Evolutionary conservation across 495 filamentous ascomycete genomes (phyloP).

Genomic region (Aspergillus steynii): DNA sequence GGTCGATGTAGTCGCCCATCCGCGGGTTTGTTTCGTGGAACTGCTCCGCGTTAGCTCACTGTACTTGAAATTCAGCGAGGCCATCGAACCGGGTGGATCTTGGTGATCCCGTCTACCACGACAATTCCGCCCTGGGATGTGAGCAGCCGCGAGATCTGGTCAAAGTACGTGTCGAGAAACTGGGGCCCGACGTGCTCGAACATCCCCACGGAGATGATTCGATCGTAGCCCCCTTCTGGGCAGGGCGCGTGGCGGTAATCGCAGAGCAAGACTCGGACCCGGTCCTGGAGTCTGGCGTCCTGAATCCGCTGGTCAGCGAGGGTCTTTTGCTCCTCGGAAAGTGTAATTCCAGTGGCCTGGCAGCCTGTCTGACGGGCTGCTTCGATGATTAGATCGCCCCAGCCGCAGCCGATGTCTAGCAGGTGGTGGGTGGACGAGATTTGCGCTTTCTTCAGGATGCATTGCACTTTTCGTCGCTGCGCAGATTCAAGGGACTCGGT

Average conservation of each 20-base stretch:
- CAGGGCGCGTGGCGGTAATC: conserved; percentile 60
- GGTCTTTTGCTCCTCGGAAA: conserved; percentile 61
- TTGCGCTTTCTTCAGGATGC: conserved; percentile 58
- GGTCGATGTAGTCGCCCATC: conserved; percentile 62
- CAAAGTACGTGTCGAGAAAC: conserved; percentile 62
- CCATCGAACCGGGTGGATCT: conserved; percentile 54
- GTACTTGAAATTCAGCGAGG: conserved; percentile 20
- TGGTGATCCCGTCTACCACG: conserved; percentile 75
- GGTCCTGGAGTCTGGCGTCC: conserved; percentile 49
- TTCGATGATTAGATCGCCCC: conserved; percentile 67
- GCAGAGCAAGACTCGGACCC: conserved; percentile 57
- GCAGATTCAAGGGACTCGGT: conserved; percentile 61
- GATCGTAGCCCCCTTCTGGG: conserved; percentile 60
- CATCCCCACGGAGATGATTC: conserved; percentile 64
- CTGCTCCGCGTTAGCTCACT: neutral
- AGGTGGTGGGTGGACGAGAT: conserved; percentile 64
- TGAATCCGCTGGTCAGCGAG: conserved; percentile 59
- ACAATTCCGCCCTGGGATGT: conserved; percentile 65
- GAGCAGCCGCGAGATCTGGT: conserved; percentile 56
- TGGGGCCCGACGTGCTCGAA: conserved; percentile 69
- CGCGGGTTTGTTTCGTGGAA: conserved; percentile 23
- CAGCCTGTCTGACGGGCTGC: conserved; percentile 61
- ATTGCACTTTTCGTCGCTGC: conserved; percentile 62
- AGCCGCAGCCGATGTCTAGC: conserved; percentile 69
- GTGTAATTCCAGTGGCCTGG: conserved; percentile 60